phyloP scores from a whole-genome alignment of 306 rosid species.

The Vigna radiata region DNA sequence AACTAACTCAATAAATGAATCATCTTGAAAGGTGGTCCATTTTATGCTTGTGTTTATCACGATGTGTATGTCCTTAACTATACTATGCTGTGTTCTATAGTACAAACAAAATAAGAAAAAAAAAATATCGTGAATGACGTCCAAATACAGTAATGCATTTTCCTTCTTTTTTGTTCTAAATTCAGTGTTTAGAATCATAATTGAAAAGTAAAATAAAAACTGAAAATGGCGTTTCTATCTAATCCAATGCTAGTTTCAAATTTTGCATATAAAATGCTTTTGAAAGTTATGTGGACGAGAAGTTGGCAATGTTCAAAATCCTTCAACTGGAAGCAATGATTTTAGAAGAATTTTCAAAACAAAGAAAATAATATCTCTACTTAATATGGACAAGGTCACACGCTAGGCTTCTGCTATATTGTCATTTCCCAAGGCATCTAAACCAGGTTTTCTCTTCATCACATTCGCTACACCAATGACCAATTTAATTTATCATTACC shows the following conservation, averaged over 20 bases:
- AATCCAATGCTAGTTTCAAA: background rate
- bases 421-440: slow-evolving; percentile 38
- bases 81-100: background rate
- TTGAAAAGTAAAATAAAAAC: background rate
- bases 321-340: background rate
- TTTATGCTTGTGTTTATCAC: background rate
- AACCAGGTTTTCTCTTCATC: background rate
- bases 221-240: background rate
- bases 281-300: slow-evolving; percentile 7
- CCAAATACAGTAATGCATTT: background rate
- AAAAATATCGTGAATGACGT: background rate
- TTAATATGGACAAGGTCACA: background rate
- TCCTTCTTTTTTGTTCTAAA: background rate
- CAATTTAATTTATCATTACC: slow-evolving; percentile 7
- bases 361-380: slow-evolving; percentile 4
- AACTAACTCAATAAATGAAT: background rate
- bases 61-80: background rate
- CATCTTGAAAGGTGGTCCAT: background rate
- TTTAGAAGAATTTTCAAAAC: background rate
- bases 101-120: background rate
- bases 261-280: background rate
- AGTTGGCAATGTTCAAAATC: slow-evolving; percentile 29
- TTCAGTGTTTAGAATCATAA: background rate
- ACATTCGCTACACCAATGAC: slow-evolving; percentile 1
- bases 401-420: background rate